Conservation (phyloP, 176 grass and related monocot genomes). For the Aegilops longissima region DNA sequence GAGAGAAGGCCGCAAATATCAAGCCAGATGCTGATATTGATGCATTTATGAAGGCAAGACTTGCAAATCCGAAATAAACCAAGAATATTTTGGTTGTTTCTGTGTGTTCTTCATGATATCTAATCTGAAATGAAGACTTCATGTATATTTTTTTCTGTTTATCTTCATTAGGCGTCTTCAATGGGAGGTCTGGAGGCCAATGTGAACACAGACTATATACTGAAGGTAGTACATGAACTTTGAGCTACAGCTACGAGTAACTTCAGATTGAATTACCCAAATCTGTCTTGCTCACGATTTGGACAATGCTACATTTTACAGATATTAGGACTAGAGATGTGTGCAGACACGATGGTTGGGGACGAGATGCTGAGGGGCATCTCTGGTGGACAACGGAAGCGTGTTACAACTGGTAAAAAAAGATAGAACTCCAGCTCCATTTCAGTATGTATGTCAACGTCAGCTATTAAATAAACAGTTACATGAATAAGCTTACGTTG, state of each 20-base stretch:
- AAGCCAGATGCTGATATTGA: constrained; percentile 91
- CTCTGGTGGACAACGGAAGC: constrained; percentile 86
- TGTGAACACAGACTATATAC: constrained; percentile 77
- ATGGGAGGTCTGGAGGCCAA: constrained; percentile 60
- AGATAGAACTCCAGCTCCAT: neutral
- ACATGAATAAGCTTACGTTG: neutral
- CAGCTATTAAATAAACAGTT: neutral
- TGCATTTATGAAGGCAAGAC: constrained; percentile 87
- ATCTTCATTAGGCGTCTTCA: constrained; percentile 55
- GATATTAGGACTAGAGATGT: constrained; percentile 86
- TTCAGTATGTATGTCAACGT: neutral
- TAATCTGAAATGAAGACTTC: neutral
- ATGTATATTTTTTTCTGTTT: neutral
- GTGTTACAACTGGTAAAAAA: constrained; percentile 81
- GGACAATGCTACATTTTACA: constrained; percentile 19
- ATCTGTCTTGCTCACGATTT: constrained; percentile 11
- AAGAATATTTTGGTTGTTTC: neutral
- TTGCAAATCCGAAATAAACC: neutral
- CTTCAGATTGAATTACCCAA: neutral
- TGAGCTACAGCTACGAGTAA: neutral
- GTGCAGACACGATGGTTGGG: constrained; percentile 91
- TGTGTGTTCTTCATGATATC: neutral
- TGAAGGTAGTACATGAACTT: constrained; percentile 74
- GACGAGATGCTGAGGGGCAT: constrained; percentile 89
- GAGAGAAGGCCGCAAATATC: constrained; percentile 89